Percentiles rank a stretch among this genome's conserved stretches.
phyloP scores from a whole-genome alignment of 2,329 filamentous ascomycete genomes.

The Aspergillus tubingensis region DNA sequence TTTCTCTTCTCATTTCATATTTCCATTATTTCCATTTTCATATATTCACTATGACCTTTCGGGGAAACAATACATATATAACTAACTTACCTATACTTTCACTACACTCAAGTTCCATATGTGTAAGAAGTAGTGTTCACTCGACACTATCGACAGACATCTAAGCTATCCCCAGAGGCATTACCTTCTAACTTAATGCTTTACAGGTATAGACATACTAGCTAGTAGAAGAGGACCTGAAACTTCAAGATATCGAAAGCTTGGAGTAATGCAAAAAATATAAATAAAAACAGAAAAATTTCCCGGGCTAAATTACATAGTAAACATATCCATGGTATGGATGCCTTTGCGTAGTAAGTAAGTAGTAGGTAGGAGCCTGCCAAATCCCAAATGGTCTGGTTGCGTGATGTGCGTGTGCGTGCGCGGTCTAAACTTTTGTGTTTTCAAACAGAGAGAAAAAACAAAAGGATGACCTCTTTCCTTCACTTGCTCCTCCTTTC shows the following conservation, averaged over 20 bases:
- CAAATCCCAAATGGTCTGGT: slow-evolving; percentile 15
- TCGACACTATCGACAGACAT: background rate
- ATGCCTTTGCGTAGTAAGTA: slow-evolving; percentile 11
- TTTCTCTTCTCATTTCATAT: too few species aligned
- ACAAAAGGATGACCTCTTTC: background rate
- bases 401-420: background rate
- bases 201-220: background rate
- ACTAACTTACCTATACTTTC: background rate
- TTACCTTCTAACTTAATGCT: too few species aligned
- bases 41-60: background rate
- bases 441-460: background rate
- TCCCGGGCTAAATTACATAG: slow-evolving; percentile 43
- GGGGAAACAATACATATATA: background rate
- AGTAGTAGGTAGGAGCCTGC: slow-evolving; percentile 11
- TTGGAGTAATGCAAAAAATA: background rate
- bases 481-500: background rate
- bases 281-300: slow-evolving; percentile 10
- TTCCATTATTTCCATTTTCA: background rate
- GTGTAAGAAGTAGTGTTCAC: background rate
- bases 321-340: slow-evolving; percentile 31
- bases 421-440: background rate
- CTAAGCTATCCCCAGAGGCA: too few species aligned
- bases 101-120: background rate
- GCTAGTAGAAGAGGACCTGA: background rate
- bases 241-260: background rate